Evolutionary conservation across 106 monocot species (phyloP).

Genomic region (Allium sativum): DNA sequence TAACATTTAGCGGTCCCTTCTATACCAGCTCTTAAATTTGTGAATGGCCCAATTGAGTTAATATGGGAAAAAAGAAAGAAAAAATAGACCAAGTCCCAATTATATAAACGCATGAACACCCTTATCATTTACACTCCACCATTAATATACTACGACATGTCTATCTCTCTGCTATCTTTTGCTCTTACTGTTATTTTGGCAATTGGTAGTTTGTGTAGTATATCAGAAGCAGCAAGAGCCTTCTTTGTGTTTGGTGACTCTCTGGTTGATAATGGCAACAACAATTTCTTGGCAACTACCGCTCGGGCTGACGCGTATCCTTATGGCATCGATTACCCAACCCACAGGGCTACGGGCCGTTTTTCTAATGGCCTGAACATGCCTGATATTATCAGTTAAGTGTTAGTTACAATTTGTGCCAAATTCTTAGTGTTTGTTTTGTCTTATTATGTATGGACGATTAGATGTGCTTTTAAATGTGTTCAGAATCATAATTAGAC

Average conservation of each 20-base stretch:
- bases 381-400: constrained; percentile 76
- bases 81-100: background rate
- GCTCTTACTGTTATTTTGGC: constrained; percentile 6
- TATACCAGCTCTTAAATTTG: background rate
- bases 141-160: constrained; percentile 3
- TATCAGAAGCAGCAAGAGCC: constrained; percentile 36
- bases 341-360: constrained; percentile 57
- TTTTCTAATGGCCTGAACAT: constrained; percentile 94
- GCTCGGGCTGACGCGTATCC: constrained; percentile 74
- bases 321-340: constrained; percentile 76
- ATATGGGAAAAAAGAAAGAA: too few relatives aligned
- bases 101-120: constrained; percentile 7
- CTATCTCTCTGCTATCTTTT: constrained; percentile 4
- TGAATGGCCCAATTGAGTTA: constrained; percentile 2
- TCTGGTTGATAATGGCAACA: constrained; percentile 89
- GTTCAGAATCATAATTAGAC: too few relatives aligned
- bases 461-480: too few relatives aligned
- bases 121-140: background rate
- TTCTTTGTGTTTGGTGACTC: constrained; percentile 94
- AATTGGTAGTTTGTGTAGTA: background rate
- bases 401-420: background rate
- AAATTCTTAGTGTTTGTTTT: too few relatives aligned
- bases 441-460: too few relatives aligned
- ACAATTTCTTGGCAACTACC: constrained; percentile 68
- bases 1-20: constrained; percentile 1